Percentiles rank a stretch among this genome's conserved stretches.
Conservation (phyloP, 2,329 filamentous ascomycete genomes). For the Mycogone perniciosa region DNA sequence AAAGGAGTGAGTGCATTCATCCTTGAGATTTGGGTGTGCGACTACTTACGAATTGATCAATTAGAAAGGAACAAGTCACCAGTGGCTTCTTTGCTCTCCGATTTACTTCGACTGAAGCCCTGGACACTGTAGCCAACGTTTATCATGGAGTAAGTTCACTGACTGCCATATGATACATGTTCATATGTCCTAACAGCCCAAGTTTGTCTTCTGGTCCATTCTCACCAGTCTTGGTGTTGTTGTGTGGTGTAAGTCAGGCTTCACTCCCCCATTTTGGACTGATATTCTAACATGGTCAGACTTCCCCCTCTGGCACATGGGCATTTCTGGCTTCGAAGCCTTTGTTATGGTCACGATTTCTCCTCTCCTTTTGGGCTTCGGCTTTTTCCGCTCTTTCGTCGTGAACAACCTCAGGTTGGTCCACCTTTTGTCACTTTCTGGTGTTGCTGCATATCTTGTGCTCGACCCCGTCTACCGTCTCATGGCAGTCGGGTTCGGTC, state of each 20-base stretch:
- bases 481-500: slow-evolving; percentile 72
- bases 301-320: slow-evolving; percentile 98
- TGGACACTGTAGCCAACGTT: slow-evolving; percentile 81
- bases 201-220: slow-evolving; percentile 95
- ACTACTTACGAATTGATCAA: slow-evolving; percentile 17
- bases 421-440: slow-evolving; percentile 71
- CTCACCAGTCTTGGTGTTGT: slow-evolving; percentile 81
- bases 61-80: slow-evolving; percentile 69
- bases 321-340: slow-evolving; percentile 91
- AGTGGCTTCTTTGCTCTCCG: slow-evolving; percentile 61
- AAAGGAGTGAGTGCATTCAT: slow-evolving; percentile 59
- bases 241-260: slow-evolving; percentile 74
- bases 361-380: slow-evolving; percentile 70
- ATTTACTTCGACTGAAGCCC: slow-evolving; percentile 66
- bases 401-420: slow-evolving; percentile 62
- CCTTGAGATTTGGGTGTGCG: background rate
- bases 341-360: slow-evolving; percentile 80
- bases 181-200: background rate
- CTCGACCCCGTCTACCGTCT: slow-evolving; percentile 68
- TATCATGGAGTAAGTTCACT: slow-evolving; percentile 71
- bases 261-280: background rate
- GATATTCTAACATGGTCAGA: slow-evolving; percentile 42
- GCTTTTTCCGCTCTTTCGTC: slow-evolving; percentile 60
- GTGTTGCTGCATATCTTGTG: slow-evolving; percentile 73
- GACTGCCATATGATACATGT: background rate